These are phyloP conservation scores for Pestalotiopsis fici DNA, from an alignment of 2,329 filamentous ascomycete genomes.

Conservation along the genomic window DNA sequence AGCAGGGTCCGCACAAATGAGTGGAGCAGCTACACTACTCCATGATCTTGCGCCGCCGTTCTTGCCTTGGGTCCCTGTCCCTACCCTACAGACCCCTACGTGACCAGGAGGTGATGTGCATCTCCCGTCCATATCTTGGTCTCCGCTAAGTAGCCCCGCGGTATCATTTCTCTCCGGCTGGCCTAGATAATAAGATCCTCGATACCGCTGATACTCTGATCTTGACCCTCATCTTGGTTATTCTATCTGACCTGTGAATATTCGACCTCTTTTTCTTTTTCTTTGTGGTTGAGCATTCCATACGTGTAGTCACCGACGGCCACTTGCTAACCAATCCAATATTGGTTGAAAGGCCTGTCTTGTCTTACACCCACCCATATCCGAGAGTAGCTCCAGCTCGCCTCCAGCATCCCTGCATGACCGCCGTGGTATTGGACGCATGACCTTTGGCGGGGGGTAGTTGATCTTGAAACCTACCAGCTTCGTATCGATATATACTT, in stretches of 20 bases:
- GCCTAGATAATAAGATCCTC: slow-evolving; percentile 28
- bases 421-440: slow-evolving; percentile 20
- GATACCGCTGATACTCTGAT: slow-evolving; percentile 27
- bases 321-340: slow-evolving; percentile 20
- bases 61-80: slow-evolving; percentile 18
- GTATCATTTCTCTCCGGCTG: slow-evolving; percentile 26
- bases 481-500: not conserved
- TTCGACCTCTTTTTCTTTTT: not conserved
- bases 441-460: slow-evolving; percentile 20
- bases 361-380: slow-evolving; percentile 8
- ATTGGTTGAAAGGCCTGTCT: not conserved
- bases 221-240: slow-evolving; percentile 26
- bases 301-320: slow-evolving; percentile 19
- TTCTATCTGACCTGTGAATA: slow-evolving; percentile 15
- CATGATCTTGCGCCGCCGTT: slow-evolving; percentile 20
- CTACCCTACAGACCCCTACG: slow-evolving; percentile 22
- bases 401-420: slow-evolving; percentile 21
- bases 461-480: slow-evolving; percentile 19
- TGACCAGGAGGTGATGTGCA: slow-evolving; percentile 28
- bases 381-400: slow-evolving; percentile 20
- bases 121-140: slow-evolving; percentile 30
- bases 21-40: not conserved
- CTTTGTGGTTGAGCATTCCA: not conserved
- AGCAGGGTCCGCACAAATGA: slow-evolving; percentile 3
- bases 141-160: slow-evolving; percentile 30